These are phyloP conservation scores for Nicotiana rustica DNA, from an alignment of 305 asterid species.

Conservation along the genomic window DNA sequence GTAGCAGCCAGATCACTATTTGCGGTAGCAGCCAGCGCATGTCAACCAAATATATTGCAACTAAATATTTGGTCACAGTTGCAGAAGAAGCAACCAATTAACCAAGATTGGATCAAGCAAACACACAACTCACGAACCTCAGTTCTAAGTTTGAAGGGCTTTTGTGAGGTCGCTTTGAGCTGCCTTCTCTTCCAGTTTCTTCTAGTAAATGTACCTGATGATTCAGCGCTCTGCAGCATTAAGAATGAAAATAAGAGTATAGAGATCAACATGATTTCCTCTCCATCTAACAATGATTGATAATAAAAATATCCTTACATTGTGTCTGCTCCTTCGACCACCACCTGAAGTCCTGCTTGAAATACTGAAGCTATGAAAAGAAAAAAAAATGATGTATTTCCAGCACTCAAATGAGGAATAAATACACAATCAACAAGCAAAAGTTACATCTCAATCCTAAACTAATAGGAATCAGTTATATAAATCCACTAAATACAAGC, in stretches of 20 bases:
- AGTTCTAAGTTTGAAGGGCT: conserved; percentile 55
- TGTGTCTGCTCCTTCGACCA: conserved; percentile 63
- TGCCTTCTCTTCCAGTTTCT: conserved; percentile 59
- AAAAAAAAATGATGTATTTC: conserved; percentile 2
- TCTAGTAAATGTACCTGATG: conserved; percentile 56
- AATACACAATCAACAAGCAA: neutral
- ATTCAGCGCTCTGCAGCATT: conserved; percentile 68
- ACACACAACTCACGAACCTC: conserved; percentile 43
- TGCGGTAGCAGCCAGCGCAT: neutral
- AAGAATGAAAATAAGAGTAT: conserved; percentile 38
- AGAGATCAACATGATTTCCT: neutral
- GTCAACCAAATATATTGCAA: neutral
- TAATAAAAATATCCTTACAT: conserved; percentile 54
- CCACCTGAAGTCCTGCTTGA: conserved; percentile 58
- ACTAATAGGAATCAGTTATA: neutral
- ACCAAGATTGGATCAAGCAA: neutral
- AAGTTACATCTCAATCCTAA: neutral
- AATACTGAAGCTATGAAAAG: conserved; percentile 52
- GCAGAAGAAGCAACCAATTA: conserved; percentile 3
- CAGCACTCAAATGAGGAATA: neutral
- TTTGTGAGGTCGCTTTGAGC: conserved; percentile 45
- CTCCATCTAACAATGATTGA: neutral
- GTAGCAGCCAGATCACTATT: neutral
- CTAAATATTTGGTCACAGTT: neutral
- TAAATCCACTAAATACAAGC: neutral